phyloP scores from a whole-genome alignment of 345 rosid genomes.

The Populus pruinosa region DNA sequence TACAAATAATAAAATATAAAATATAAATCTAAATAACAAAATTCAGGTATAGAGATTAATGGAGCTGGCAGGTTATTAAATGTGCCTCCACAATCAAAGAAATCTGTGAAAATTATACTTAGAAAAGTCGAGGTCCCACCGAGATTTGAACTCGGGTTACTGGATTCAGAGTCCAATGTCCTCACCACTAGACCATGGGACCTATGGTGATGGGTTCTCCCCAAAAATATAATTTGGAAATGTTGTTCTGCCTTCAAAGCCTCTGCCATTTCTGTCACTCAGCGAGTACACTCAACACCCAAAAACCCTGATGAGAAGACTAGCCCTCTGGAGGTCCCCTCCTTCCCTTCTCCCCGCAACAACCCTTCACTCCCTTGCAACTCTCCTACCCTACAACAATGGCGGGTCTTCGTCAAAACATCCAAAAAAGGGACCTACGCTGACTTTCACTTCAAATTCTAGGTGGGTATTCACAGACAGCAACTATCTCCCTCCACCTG shows the following conservation, averaged over 20 bases:
- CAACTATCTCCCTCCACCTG: constrained; percentile 63
- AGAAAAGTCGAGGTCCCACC: constrained; percentile 55
- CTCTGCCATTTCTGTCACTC: not conserved
- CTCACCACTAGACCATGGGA: constrained; percentile 93
- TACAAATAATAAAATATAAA: no score
- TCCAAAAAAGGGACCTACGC: constrained; percentile 11
- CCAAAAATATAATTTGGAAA: no score
- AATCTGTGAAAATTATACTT: no score
- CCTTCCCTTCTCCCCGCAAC: not conserved
- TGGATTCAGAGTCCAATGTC: constrained; percentile 95
- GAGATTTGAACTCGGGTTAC: constrained; percentile 99
- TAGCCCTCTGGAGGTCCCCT: constrained; percentile 6
- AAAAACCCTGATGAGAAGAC: constrained; percentile 35
- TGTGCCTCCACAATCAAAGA: no score
- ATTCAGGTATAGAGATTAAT: no score
- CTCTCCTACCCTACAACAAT: constrained; percentile 22
- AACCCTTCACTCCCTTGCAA: not conserved
- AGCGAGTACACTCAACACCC: not conserved
- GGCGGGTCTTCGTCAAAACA: constrained; percentile 17
- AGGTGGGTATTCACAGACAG: constrained; percentile 31
- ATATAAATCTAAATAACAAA: no score
- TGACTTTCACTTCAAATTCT: constrained; percentile 23
- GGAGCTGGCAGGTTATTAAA: no score
- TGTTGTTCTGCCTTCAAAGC: not conserved
- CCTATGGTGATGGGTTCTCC: not conserved